phyloP scores from a whole-genome alignment of 2,329 filamentous ascomycete genomes.

The Pseudogymnoascus sp. region DNA sequence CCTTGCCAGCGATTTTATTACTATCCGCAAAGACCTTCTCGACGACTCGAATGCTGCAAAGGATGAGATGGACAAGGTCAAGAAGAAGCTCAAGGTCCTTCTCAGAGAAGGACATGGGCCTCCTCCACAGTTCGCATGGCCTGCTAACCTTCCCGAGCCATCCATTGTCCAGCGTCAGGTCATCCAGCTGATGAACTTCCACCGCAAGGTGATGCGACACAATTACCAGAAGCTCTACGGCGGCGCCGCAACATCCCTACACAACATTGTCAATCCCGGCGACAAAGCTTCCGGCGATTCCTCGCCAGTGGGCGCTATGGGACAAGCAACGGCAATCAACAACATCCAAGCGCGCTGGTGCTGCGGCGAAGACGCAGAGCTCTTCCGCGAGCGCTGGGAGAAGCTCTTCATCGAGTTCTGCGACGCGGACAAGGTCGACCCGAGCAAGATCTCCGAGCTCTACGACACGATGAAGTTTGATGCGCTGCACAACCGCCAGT shows the following conservation, averaged over 20 bases:
- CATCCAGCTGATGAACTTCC: slow-evolving; percentile 95
- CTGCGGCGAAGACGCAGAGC: slow-evolving; percentile 84
- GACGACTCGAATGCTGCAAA: slow-evolving; percentile 98
- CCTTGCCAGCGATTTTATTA: slow-evolving; percentile 76
- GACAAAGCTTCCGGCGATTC: slow-evolving; percentile 33
- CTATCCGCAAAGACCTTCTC: slow-evolving; percentile 84
- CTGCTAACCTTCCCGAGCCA: slow-evolving; percentile 86
- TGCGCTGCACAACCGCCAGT: slow-evolving; percentile 90
- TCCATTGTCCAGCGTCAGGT: slow-evolving; percentile 87
- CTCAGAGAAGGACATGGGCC: slow-evolving; percentile 87
- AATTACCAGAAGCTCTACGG: slow-evolving; percentile 78
- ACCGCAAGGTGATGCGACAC: slow-evolving; percentile 86
- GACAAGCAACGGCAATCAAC: slow-evolving; percentile 54
- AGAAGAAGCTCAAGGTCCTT: slow-evolving; percentile 95
- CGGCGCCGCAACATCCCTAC: slow-evolving; percentile 55
- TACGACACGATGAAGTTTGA: slow-evolving; percentile 99
- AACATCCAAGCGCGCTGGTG: slow-evolving; percentile 90
- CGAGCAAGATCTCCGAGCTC: slow-evolving; percentile 95
- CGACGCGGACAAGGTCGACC: slow-evolving; percentile 95
- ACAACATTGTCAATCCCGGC: slow-evolving; percentile 45
- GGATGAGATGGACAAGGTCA: slow-evolving; percentile 99
- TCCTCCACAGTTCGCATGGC: slow-evolving; percentile 97
- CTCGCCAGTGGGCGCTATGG: slow-evolving; percentile 41
- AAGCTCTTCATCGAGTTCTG: slow-evolving; percentile 96
- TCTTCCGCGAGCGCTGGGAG: slow-evolving; percentile 97